Percentiles rank a stretch among this genome's conserved stretches.
Evolutionary conservation across 768 basidiomycete species (phyloP).

Genomic region (Pholiota conissans): DNA sequence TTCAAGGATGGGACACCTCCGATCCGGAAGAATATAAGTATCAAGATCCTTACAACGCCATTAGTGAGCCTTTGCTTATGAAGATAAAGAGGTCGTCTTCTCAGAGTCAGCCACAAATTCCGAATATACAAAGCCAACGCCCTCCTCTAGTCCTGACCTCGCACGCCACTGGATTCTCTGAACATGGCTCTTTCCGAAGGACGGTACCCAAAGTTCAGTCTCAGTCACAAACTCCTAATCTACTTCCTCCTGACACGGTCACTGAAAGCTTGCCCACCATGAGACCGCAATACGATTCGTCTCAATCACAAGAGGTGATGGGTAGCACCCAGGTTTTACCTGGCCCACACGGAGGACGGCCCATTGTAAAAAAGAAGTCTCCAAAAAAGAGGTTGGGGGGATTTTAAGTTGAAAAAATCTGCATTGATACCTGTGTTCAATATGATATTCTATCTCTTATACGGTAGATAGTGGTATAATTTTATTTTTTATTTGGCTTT

Average conservation of each 20-base stretch:
- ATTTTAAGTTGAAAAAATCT: constrained; percentile 47
- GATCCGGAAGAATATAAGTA: constrained; percentile 53
- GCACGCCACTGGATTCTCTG: not conserved
- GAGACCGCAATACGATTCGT: constrained; percentile 3
- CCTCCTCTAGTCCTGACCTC: constrained; percentile 17
- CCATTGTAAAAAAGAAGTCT: constrained; percentile 52
- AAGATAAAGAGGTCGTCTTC: not conserved
- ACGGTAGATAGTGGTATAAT: too few relatives aligned
- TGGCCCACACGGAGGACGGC: constrained; percentile 70
- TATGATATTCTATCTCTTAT: too few relatives aligned
- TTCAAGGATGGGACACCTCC: constrained; percentile 70
- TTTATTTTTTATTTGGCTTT: too few relatives aligned
- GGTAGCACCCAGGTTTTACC: constrained; percentile 72
- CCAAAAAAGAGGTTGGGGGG: constrained; percentile 73
- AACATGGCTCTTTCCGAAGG: constrained; percentile 7
- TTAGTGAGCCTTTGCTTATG: constrained; percentile 12
- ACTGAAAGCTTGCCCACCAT: not conserved
- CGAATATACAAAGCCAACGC: constrained; percentile 10
- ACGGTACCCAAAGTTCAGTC: constrained; percentile 8
- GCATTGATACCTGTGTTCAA: not conserved
- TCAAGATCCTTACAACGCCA: constrained; percentile 51
- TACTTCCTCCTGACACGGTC: not conserved
- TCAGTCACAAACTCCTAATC: constrained; percentile 15
- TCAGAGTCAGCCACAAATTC: constrained; percentile 1
- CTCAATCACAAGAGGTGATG: constrained; percentile 42